Evolutionary conservation across 768 basidiomycete genomes (phyloP), one percentile per base, ranked within the genome.

Genomic region (Boletellus emodensis): DNA sequence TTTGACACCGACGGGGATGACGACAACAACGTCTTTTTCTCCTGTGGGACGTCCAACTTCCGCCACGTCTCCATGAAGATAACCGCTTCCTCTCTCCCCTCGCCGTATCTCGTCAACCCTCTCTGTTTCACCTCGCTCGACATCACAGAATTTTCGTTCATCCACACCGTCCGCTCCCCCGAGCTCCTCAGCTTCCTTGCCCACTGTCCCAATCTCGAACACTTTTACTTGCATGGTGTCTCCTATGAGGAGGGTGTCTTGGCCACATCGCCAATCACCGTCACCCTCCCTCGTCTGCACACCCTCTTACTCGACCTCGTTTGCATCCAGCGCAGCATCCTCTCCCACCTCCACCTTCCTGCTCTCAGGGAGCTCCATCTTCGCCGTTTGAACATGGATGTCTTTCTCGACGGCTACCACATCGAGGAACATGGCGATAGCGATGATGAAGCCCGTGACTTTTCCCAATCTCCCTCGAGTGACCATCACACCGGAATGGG

Each of bases 401-500:
- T 76, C 52, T 43, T 48, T 40, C 49, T 65, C 3, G 39, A 57
- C 3, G 59, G 61, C 14, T 69, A 82, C 26, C 61, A 68, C 14
- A 38, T 51, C 6, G 45, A 63, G 24, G 86, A 87, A 48, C 69
- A 74, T 6, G 86, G 86, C 30, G 88, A 89, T 53, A 84, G 80
- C 56, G 86, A 86, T 8, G 87, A 90, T 55, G 87, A 87, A 58
- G 82, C 81, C 14, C 56, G 66, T 14, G 88, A 90, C 68, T 87
- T 76, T 57, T 90, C 88, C 4, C 85, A 85, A 60, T 87, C 85
- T 6, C 85, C 84, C 15, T 85, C 72, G 61, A 90, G 84, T 47
- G 88, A 90, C 64, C 83, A 77, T 42, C 84, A 84, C 18, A 90
- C 85, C 3, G 88, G 88, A 18, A 86, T 89, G 85, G 88, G 88